Percentiles rank a stretch among this genome's conserved stretches.
Evolutionary conservation across 305 asterid genomes (phyloP).

Genomic region (Fraxinus floribunda): DNA sequence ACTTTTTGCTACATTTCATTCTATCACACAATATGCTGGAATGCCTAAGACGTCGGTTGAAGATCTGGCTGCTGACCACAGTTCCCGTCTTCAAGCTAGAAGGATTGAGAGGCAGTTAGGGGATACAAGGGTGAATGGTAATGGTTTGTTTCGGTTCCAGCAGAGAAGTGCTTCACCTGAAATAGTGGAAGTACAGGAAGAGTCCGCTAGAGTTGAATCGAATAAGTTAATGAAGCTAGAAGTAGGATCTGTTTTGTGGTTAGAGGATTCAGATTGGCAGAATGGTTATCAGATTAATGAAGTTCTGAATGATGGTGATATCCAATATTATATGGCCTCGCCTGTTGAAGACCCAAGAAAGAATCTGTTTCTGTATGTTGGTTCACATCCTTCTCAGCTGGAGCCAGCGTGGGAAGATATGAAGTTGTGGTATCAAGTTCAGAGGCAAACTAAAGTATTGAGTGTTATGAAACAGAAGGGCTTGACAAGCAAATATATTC

Average conservation of each 20-base stretch:
- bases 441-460: conserved; percentile 91
- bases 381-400: conserved; percentile 84
- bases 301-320: conserved; percentile 65
- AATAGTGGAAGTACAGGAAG: conserved; percentile 87
- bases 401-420: conserved; percentile 99
- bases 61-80: conserved; percentile 94
- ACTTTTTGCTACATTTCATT: conserved; percentile 86
- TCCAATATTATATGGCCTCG: conserved; percentile 55
- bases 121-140: conserved; percentile 52
- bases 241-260: conserved; percentile 59
- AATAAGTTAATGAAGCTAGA: conserved; percentile 61
- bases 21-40: conserved; percentile 75
- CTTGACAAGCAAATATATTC: conserved; percentile 69
- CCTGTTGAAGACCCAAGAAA: conserved; percentile 59
- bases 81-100: conserved; percentile 84
- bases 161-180: conserved; percentile 79
- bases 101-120: conserved; percentile 73
- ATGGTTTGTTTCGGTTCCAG: conserved; percentile 64
- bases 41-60: conserved; percentile 67
- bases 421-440: conserved; percentile 94
- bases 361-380: conserved; percentile 62
- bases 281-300: conserved; percentile 64
- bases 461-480: conserved; percentile 81
- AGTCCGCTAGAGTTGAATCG: conserved; percentile 49
- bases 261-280: conserved; percentile 73